phyloP scores from a whole-genome alignment of 306 rosid species.

The Sophora flavescens region DNA sequence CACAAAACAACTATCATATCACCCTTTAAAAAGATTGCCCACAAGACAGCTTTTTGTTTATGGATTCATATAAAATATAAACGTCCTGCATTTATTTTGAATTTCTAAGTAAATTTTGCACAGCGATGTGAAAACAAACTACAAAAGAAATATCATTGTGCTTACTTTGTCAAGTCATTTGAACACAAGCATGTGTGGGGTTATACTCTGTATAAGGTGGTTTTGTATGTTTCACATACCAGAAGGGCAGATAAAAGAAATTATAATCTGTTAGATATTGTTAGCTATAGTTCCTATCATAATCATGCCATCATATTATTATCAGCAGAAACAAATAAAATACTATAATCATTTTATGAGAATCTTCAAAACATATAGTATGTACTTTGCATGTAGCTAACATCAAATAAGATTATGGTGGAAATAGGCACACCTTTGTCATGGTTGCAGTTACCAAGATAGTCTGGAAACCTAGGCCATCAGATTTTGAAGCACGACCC shows the following conservation, averaged over 20 bases:
- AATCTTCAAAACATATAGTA: slow-evolving; percentile 19
- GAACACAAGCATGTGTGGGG: slow-evolving; percentile 12
- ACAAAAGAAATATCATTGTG: not conserved
- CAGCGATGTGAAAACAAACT: not conserved
- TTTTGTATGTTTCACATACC: not conserved
- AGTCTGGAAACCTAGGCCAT: slow-evolving; percentile 84
- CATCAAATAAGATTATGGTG: slow-evolving; percentile 40
- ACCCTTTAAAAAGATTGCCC: slow-evolving; percentile 5
- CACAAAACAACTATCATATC: not conserved
- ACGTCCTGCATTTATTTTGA: not conserved
- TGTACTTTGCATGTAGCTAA: slow-evolving; percentile 22
- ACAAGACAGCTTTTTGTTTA: not conserved
- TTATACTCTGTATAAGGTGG: not conserved
- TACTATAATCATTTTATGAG: slow-evolving; percentile 9
- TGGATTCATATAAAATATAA: slow-evolving; percentile 22
- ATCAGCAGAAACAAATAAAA: slow-evolving; percentile 25
- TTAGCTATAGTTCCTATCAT: no score
- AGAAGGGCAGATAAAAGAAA: slow-evolving; percentile 9
- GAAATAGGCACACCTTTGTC: slow-evolving; percentile 70
- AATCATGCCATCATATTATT: no score
- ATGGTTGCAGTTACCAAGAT: slow-evolving; percentile 94
- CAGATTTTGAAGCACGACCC: slow-evolving; percentile 70
- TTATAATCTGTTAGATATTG: no score
- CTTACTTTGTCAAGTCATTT: slow-evolving; percentile 10
- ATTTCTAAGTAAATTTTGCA: slow-evolving; percentile 8